phyloP scores from a whole-genome alignment of 192 early-diverging fungal species.

The Hyaloraphidium curvatum region DNA sequence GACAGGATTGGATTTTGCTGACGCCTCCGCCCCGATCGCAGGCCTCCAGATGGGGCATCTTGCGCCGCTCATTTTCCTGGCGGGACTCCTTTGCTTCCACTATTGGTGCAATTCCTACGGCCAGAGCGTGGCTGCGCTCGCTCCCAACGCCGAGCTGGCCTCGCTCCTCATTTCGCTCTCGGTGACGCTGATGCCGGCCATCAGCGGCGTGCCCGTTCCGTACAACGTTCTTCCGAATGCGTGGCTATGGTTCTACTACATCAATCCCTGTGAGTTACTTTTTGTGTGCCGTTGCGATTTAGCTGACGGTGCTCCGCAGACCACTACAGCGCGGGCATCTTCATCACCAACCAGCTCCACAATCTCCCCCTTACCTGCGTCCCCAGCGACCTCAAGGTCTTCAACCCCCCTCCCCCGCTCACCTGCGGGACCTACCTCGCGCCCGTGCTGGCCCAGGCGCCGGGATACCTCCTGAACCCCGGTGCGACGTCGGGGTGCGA shows the following conservation, averaged over 20 bases:
- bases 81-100: constrained; percentile 32
- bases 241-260: no score
- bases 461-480: constrained; percentile 41
- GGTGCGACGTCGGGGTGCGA: no score
- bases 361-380: background rate
- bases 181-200: no score
- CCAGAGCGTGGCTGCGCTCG: constrained; percentile 45
- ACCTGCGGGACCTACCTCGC: background rate
- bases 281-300: constrained; percentile 39
- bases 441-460: constrained; percentile 21
- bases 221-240: constrained; percentile 7
- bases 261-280: no score
- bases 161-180: no score
- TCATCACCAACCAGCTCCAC: background rate
- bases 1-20: constrained; percentile 41
- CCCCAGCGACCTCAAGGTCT: background rate
- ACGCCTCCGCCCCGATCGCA: constrained; percentile 26
- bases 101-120: constrained; percentile 50
- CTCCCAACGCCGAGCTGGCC: constrained; percentile 33
- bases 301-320: constrained; percentile 25
- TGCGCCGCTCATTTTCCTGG: no score
- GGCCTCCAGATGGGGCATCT: no score
- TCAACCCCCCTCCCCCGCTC: background rate
- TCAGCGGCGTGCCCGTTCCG: constrained; percentile 49
- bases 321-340: constrained; percentile 19